Evolutionary conservation across 768 basidiomycete species (phyloP).

Genomic region (Vararia minispora): DNA sequence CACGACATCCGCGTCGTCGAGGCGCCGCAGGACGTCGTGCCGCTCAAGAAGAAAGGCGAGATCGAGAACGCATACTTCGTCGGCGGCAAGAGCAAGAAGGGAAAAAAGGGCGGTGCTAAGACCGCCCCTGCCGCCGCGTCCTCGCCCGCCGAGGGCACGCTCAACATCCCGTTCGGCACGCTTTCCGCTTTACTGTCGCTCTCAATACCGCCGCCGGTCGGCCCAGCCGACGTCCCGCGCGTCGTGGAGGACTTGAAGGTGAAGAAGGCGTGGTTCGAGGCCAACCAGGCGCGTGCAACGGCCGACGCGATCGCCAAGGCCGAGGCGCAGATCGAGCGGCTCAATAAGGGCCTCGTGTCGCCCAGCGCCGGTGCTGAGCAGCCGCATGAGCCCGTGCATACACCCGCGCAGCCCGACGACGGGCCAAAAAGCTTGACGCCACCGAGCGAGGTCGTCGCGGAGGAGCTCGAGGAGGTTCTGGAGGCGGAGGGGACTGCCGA

Average conservation of each 20-base stretch:
- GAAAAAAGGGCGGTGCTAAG: constrained; percentile 39
- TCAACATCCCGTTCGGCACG: constrained; percentile 78
- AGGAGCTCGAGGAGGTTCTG: constrained; percentile 31
- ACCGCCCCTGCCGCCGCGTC: constrained; percentile 14
- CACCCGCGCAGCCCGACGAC: constrained; percentile 26
- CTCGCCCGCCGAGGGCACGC: constrained; percentile 26
- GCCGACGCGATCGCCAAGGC: constrained; percentile 74
- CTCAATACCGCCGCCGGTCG: constrained; percentile 84
- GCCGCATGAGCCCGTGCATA: constrained; percentile 34
- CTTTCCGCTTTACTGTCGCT: constrained; percentile 79
- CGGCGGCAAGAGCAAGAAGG: constrained; percentile 52
- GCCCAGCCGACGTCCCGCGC: constrained; percentile 64
- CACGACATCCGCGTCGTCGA: constrained; percentile 84
- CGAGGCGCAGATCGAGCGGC: constrained; percentile 59
- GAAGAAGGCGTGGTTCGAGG: constrained; percentile 93
- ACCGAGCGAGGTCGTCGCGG: constrained; percentile 28
- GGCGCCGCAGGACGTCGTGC: constrained; percentile 55
- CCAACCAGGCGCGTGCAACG: constrained; percentile 77
- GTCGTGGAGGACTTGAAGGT: constrained; percentile 84
- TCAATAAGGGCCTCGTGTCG: constrained; percentile 30
- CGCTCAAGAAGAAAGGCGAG: constrained; percentile 87
- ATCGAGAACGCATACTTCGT: constrained; percentile 77
- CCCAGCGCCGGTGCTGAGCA: constrained; percentile 29
- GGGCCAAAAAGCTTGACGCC: constrained; percentile 22
- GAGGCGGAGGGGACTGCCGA: constrained; percentile 23